These are phyloP conservation scores for Hansenula sp. DNA, from an alignment of 1,139 yeast species.

Conservation along the genomic window DNA sequence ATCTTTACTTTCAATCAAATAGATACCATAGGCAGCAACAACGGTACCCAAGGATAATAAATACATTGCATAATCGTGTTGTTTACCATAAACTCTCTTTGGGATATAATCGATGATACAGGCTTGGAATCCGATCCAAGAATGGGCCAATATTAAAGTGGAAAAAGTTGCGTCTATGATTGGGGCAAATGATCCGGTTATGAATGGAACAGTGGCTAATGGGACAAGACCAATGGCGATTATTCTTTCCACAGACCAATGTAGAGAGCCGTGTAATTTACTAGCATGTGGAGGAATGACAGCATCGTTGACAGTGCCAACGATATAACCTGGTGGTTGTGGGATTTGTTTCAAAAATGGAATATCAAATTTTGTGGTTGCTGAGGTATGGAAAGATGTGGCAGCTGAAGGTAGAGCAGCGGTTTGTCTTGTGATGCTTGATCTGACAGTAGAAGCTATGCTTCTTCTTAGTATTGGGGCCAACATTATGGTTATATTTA, in stretches of 20 bases:
- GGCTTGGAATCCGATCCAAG: constrained; percentile 68
- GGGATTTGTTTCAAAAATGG: constrained; percentile 49
- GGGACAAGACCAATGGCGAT: constrained; percentile 63
- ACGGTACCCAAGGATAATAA: constrained; percentile 61
- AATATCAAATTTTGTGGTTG: constrained; percentile 30
- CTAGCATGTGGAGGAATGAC: constrained; percentile 54
- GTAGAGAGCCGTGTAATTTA: constrained; percentile 60
- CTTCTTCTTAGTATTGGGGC: constrained; percentile 1
- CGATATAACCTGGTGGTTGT: constrained; percentile 74
- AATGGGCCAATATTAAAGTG: constrained; percentile 55
- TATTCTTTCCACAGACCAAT: constrained; percentile 68
- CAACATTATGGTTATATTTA: not conserved
- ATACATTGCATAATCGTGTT: constrained; percentile 59
- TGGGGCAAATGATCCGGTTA: constrained; percentile 50
- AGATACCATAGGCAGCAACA: constrained; percentile 64
- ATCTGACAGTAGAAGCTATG: not conserved
- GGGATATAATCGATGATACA: constrained; percentile 82
- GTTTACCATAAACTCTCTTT: constrained; percentile 63
- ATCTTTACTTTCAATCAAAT: constrained; percentile 65
- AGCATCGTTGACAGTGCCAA: constrained; percentile 77
- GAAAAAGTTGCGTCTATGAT: constrained; percentile 55
- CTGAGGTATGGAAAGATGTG: constrained; percentile 25
- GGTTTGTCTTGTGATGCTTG: not conserved
- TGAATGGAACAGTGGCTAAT: constrained; percentile 57
- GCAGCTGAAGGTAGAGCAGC: not conserved